Evolutionary conservation across 352 stramenopile species (phyloP), one percentile per base, ranked within the genome.

Genomic region (Phytophthora sansomeana): DNA sequence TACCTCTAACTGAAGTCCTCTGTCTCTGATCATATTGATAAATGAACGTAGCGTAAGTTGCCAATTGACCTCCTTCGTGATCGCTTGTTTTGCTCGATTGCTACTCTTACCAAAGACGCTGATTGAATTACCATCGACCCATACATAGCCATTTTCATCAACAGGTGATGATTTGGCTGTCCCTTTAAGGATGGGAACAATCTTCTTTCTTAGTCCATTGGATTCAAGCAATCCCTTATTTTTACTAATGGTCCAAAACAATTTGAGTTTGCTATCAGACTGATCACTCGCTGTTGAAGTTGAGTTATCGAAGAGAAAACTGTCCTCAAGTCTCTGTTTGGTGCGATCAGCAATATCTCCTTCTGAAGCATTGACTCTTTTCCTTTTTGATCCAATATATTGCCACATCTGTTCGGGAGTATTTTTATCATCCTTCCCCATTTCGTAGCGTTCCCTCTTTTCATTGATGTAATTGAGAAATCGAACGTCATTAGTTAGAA

Each of bases 211-310:
- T 32, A 55, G 48, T 32, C 43, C 54, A 19, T 62, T 62, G 0
- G 54, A 62, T 36, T 54, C 42, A 54, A 62, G 54, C 14, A 62
- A 4, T 47, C 47, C 54, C 32, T 54, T 62, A 16, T 62, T 53
- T 54, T 54, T 62, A 47, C 3, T 5, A 47, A 62, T 39, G 32
- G 38, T 53, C 42, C 5, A 48, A 28, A n/a, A 32, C 30, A 55
- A 19, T 55, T 55, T 43, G 1, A 55, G 21, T 55, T 43, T 55
- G 6, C 11, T 43, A 44, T 43, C 5, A 33, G 48, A 10, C 30
- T 62, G 42, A 29, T 53, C 43, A 6, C 32, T 54, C 42, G 48
- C 43, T 55, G 48, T 54, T 16, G 47, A 54, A 28, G 54, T 62
- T 38, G 42, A 62, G 39, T 62, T 54, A 53, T 62, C 54, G 10